A percentile compares a stretch with the other conserved stretches of the same genome.
Conservation (phyloP, 495 filamentous ascomycete genomes). For the Tricharina praecox region DNA sequence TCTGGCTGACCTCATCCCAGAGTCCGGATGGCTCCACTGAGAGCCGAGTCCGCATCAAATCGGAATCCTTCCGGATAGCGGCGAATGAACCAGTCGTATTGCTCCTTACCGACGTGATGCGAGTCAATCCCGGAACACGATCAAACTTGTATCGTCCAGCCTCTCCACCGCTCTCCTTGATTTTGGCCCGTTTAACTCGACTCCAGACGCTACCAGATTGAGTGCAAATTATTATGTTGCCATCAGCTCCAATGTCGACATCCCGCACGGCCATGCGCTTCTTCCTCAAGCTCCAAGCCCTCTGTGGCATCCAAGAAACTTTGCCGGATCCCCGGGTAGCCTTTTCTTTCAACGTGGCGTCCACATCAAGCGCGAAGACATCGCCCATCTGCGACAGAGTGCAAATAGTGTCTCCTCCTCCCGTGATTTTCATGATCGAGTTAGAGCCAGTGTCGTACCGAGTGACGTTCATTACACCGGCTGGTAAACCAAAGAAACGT, state of each 20-base stretch:
- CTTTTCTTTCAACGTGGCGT: constrained; percentile 21
- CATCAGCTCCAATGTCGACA: constrained; percentile 78
- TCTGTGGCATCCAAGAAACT: constrained; percentile 53
- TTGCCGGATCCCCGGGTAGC: constrained; percentile 62
- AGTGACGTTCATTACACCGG: constrained; percentile 36
- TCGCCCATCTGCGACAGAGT: constrained; percentile 70
- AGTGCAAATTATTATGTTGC: constrained; percentile 86
- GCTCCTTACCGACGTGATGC: constrained; percentile 64
- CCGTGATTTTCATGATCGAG: constrained; percentile 54
- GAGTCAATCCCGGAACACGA: constrained; percentile 69
- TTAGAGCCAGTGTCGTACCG: constrained; percentile 48
- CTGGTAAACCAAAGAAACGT: constrained; percentile 28
- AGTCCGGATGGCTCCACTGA: constrained; percentile 43
- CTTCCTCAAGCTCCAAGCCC: constrained; percentile 68
- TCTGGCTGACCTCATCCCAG: constrained; percentile 53
- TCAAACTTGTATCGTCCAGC: constrained; percentile 72
- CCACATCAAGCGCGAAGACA: constrained; percentile 63
- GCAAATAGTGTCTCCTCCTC: constrained; percentile 78
- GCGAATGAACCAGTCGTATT: constrained; percentile 80
- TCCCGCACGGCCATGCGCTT: constrained; percentile 72
- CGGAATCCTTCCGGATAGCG: constrained; percentile 68
- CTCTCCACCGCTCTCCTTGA: constrained; percentile 46
- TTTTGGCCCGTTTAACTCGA: constrained; percentile 60
- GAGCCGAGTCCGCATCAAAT: constrained; percentile 62
- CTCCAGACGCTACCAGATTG: constrained; percentile 83